A percentile compares a stretch with the other conserved stretches of the same genome.
Conservation (phyloP, 176 grass and related monocot species). For the Carex cristatella region DNA sequence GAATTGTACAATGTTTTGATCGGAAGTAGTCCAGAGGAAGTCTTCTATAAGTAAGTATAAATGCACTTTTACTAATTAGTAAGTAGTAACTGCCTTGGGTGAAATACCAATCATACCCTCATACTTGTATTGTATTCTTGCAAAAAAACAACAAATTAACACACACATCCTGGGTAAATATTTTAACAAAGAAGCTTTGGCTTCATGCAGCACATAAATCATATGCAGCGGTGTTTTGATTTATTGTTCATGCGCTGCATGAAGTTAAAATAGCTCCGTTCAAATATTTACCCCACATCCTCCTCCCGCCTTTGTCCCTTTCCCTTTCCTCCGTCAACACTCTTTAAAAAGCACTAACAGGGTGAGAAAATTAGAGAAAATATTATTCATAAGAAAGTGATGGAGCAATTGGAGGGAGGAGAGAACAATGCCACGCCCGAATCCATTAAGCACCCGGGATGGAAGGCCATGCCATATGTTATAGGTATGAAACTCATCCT, state of each 20-base stretch:
- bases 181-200: no score
- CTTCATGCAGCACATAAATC: no score
- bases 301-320: neutral
- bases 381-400: neutral
- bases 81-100: no score
- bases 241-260: no score
- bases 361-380: neutral
- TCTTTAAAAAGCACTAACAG: neutral
- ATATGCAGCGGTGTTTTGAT: no score
- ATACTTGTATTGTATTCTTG: neutral
- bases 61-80: no score
- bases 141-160: neutral
- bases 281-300: neutral
- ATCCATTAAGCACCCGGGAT: constrained; percentile 37
- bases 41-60: no score
- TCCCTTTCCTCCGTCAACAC: neutral
- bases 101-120: no score
- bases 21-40: neutral
- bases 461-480: constrained; percentile 81
- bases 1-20: neutral
- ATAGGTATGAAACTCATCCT: constrained; percentile 34
- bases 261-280: no score
- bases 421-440: neutral
- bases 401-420: constrained; percentile 17
- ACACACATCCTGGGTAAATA: neutral